Evolutionary conservation across 1,284 basidiomycete genomes (phyloP).

Genomic region (Apiotrichum siamense): DNA sequence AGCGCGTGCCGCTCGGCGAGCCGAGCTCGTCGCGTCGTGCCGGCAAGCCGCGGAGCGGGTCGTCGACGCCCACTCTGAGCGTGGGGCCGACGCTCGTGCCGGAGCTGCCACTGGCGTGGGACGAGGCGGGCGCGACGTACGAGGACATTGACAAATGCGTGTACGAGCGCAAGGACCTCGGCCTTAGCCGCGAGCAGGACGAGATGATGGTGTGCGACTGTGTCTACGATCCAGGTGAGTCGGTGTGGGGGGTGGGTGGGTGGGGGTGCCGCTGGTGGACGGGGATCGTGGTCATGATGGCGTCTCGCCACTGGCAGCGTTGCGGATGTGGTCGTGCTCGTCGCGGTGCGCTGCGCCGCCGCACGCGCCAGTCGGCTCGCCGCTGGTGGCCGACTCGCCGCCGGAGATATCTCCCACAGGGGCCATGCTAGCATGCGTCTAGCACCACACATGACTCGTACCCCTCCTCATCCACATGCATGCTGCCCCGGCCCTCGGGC

Average conservation of each 20-base stretch:
- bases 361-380: no score
- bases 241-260: neutral
- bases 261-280: no score
- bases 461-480: neutral
- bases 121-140: constrained; percentile 69
- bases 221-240: constrained; percentile 71
- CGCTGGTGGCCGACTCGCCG: no score
- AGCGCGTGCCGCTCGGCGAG: no score
- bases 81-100: constrained; percentile 55
- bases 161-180: constrained; percentile 83
- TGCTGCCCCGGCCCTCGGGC: no score
- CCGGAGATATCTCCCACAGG: no score
- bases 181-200: constrained; percentile 75
- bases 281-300: no score
- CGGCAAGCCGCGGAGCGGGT: neutral
- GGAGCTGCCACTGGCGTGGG: constrained; percentile 67
- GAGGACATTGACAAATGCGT: constrained; percentile 67
- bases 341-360: no score
- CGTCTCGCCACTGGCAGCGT: no score
- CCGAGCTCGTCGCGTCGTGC: neutral
- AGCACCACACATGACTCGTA: no score
- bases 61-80: neutral
- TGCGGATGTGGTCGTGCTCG: no score
- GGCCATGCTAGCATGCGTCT: no score
- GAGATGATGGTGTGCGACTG: constrained; percentile 92